A percentile compares a stretch with the other conserved stretches of the same genome.
These are phyloP conservation scores for Cladosporium sp. DNA, from an alignment of 2,329 filamentous ascomycete genomes.

Conservation along the genomic window DNA sequence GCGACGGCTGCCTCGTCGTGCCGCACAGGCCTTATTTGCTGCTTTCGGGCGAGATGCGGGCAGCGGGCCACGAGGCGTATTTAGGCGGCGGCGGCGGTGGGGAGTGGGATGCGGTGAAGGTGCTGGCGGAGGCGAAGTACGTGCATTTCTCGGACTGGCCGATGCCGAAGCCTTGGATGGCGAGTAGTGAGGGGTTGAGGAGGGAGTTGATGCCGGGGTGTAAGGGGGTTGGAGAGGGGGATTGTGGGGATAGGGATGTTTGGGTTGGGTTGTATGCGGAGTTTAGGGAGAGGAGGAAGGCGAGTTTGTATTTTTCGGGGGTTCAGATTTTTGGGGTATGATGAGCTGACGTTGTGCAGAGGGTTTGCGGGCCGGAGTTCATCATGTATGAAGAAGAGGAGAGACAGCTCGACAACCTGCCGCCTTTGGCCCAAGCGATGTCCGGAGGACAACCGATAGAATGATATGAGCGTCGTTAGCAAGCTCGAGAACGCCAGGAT, in stretches of 20 bases:
- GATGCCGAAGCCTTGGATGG: conserved; percentile 58
- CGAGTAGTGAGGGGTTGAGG: conserved; percentile 30
- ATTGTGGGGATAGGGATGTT: conserved; percentile 34
- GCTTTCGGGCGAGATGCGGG: conserved; percentile 57
- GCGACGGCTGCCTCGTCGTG: conserved; percentile 54
- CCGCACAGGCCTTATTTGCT: conserved; percentile 60
- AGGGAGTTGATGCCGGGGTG: conserved; percentile 20
- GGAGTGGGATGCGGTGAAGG: conserved; percentile 52
- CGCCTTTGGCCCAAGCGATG: not conserved
- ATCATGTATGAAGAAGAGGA: not conserved
- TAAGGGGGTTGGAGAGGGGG: not conserved
- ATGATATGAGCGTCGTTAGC: not conserved
- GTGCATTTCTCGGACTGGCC: conserved; percentile 69
- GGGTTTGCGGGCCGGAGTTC: not conserved
- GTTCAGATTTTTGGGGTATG: not conserved
- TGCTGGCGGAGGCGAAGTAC: conserved; percentile 56
- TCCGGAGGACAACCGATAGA: not conserved
- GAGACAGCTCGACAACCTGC: not conserved
- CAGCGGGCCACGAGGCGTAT: conserved; percentile 46
- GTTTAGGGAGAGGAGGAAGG: conserved; percentile 23
- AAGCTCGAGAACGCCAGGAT: not conserved
- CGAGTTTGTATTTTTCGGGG: not conserved
- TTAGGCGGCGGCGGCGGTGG: conserved; percentile 32
- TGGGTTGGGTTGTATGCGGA: conserved; percentile 25
- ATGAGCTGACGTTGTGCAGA: not conserved